These are phyloP conservation scores for Ulmus americana DNA, from an alignment of 331 rosid genomes.

Conservation along the genomic window DNA sequence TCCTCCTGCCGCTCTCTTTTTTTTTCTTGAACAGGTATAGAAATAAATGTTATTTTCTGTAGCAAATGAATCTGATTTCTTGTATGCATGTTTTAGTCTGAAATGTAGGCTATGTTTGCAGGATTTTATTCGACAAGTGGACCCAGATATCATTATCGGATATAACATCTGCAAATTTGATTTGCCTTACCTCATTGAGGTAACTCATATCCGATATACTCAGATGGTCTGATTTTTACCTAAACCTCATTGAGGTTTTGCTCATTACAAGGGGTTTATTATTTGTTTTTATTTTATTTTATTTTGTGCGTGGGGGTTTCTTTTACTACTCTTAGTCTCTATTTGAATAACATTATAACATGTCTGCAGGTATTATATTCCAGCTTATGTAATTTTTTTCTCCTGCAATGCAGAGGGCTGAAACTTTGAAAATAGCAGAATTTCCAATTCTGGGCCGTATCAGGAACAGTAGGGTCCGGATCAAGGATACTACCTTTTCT, in stretches of 20 bases:
- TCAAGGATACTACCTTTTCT: constrained; percentile 90
- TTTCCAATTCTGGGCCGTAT: constrained; percentile 86
- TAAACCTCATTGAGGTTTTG: too few species aligned
- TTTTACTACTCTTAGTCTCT: too few species aligned
- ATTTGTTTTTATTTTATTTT: too few species aligned
- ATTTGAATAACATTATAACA: too few species aligned
- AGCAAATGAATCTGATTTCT: constrained; percentile 20
- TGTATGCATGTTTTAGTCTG: constrained; percentile 12
- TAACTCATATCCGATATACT: constrained; percentile 18
- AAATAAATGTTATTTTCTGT: constrained; percentile 15
- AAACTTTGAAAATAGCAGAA: constrained; percentile 63
- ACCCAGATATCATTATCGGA: constrained; percentile 96
- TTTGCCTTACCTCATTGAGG: constrained; percentile 92
- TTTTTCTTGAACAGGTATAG: neutral
- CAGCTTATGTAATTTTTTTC: constrained; percentile 3
- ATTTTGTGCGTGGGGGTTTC: too few species aligned
- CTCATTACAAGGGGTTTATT: too few species aligned
- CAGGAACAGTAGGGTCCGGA: constrained; percentile 79
- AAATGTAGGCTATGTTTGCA: constrained; percentile 34
- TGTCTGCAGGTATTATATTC: too few species aligned
- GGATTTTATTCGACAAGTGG: constrained; percentile 80
- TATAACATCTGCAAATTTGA: constrained; percentile 98
- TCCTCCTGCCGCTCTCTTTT: neutral
- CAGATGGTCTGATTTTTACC: too few species aligned
- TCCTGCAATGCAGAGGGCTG: constrained; percentile 63